Percentiles rank a stretch among this genome's conserved stretches.
These are phyloP conservation scores for Cymbidium sinense DNA, from an alignment of 106 monocot genomes.

Conservation along the genomic window DNA sequence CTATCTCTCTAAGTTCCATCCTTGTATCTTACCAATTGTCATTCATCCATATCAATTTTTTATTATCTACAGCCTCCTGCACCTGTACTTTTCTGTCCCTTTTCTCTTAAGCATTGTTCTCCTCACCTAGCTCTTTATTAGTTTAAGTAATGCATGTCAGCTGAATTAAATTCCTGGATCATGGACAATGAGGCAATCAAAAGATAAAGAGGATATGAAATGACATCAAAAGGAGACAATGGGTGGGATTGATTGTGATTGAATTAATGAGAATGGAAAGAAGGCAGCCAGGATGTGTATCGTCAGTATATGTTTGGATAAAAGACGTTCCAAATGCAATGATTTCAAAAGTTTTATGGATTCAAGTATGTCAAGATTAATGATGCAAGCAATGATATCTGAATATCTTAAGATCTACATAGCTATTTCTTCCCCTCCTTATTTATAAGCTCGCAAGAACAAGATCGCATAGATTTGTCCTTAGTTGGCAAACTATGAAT, in stretches of 20 bases:
- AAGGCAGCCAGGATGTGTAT: not conserved
- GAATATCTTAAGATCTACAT: not conserved
- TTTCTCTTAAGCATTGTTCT: not conserved
- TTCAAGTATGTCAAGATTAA: not conserved
- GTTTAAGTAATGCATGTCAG: not conserved
- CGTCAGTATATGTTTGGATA: too few relatives aligned
- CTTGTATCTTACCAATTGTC: not conserved
- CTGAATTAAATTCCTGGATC: not conserved
- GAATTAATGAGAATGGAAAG: not conserved
- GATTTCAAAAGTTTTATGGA: too few relatives aligned
- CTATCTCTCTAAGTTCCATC: not conserved
- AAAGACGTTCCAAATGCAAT: too few relatives aligned
- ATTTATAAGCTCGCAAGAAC: not conserved
- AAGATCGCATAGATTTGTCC: not conserved
- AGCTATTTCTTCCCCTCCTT: not conserved
- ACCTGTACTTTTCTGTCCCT: not conserved
- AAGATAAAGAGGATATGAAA: too few relatives aligned
- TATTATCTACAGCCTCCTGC: not conserved
- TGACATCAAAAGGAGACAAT: not conserved
- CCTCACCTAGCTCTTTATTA: not conserved
- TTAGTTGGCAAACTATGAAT: not conserved
- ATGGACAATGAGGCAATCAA: too few relatives aligned
- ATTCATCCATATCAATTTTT: not conserved
- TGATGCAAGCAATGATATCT: not conserved
- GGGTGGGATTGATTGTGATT: not conserved